phyloP scores from a whole-genome alignment of 768 basidiomycete species.

The Mycena kentingensis region DNA sequence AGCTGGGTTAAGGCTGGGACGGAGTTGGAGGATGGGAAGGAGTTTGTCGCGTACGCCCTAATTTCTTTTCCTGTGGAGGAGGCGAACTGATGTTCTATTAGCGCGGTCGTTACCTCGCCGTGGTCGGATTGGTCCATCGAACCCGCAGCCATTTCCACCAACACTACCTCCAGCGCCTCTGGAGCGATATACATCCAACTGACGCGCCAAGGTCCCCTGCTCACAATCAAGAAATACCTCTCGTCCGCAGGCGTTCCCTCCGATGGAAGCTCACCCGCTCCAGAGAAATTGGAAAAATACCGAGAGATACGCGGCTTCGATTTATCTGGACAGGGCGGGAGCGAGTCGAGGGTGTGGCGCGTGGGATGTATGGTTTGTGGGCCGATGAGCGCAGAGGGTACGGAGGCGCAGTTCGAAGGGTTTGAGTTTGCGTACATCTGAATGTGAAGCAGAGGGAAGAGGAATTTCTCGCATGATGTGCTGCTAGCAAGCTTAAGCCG shows the following conservation, averaged over 20 bases:
- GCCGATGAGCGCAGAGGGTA: slow-evolving; percentile 8
- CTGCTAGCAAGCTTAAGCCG: no score
- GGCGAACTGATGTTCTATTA: neutral
- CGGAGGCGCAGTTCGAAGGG: slow-evolving; percentile 9
- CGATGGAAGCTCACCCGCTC: neutral
- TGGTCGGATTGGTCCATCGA: slow-evolving; percentile 21
- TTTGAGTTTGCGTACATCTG: slow-evolving; percentile 14
- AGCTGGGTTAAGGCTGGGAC: slow-evolving; percentile 19
- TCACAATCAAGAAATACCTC: slow-evolving; percentile 13
- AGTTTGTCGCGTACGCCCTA: slow-evolving; percentile 9
- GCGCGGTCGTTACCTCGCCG: slow-evolving; percentile 15
- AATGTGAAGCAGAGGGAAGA: no score
- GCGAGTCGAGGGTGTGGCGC: slow-evolving; percentile 13
- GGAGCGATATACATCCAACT: slow-evolving; percentile 17
- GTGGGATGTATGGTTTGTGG: slow-evolving; percentile 17
- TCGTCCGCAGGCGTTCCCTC: neutral
- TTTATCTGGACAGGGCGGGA: slow-evolving; percentile 11
- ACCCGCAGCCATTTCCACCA: slow-evolving; percentile 11
- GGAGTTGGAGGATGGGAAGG: slow-evolving; percentile 14
- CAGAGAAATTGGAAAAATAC: slow-evolving; percentile 4
- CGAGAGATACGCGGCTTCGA: slow-evolving; percentile 16
- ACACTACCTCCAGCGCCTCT: slow-evolving; percentile 7
- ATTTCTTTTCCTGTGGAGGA: neutral
- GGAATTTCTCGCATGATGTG: no score
- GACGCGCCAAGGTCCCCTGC: slow-evolving; percentile 15